Percentiles rank a stretch among this genome's conserved stretches.
Evolutionary conservation across 352 stramenopile species (phyloP).

Genomic region (Plasmopara muralis): DNA sequence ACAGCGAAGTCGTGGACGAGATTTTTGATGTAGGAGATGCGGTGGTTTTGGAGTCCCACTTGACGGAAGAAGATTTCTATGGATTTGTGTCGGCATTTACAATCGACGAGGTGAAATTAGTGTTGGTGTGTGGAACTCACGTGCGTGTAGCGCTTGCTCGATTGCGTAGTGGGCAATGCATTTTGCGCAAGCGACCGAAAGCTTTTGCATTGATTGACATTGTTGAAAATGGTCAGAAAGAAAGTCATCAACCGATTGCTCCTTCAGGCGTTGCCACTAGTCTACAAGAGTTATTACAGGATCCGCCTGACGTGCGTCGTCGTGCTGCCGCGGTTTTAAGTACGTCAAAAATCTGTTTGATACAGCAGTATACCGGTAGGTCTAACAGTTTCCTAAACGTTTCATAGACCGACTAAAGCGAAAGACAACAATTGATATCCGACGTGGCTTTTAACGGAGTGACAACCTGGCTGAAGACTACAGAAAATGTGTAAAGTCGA

Average conservation of each 20-base stretch:
- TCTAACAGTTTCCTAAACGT: constrained; percentile 4
- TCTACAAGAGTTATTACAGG: constrained; percentile 18
- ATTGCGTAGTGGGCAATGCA: constrained; percentile 36
- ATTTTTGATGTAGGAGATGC: constrained; percentile 42
- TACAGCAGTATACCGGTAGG: background rate
- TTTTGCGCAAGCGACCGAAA: constrained; percentile 25
- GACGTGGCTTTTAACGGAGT: constrained; percentile 31
- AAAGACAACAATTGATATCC: constrained; percentile 38
- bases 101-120: constrained; percentile 29
- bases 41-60: constrained; percentile 40
- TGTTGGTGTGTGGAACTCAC: constrained; percentile 47
- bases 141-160: constrained; percentile 25
- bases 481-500: background rate
- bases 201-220: background rate
- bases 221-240: constrained; percentile 4
- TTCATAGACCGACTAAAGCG: constrained; percentile 27
- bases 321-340: constrained; percentile 22
- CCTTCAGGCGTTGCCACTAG: constrained; percentile 3
- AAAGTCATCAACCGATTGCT: background rate
- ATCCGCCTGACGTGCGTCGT: constrained; percentile 28
- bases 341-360: constrained; percentile 8
- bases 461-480: background rate
- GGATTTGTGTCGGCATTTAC: constrained; percentile 41
- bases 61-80: constrained; percentile 59
- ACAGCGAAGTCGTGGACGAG: constrained; percentile 3